phyloP scores from a whole-genome alignment of 441 rosid genomes.

The Geranium incanum region DNA sequence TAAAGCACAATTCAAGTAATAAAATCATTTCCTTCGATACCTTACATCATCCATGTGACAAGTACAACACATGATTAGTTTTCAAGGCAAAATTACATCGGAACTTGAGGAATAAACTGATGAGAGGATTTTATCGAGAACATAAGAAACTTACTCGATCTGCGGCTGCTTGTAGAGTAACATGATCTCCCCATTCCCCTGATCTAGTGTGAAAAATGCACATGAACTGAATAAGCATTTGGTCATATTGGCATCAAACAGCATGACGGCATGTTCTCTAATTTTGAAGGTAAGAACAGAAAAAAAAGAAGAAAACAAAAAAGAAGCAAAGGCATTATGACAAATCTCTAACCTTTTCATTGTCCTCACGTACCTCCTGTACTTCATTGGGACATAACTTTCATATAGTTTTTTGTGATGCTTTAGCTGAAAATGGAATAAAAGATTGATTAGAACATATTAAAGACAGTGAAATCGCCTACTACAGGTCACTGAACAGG shows the following conservation, averaged over 20 bases:
- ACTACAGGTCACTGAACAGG: no score
- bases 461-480: background rate
- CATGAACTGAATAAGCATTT: conserved; percentile 23
- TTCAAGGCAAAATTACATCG: no score
- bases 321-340: conserved; percentile 15
- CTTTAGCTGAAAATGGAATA: conserved; percentile 48
- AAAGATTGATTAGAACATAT: background rate
- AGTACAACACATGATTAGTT: no score
- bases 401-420: conserved; percentile 60
- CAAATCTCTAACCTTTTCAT: conserved; percentile 73
- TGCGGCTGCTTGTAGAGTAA: conserved; percentile 91
- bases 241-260: background rate
- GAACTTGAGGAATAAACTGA: no score
- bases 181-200: conserved; percentile 96
- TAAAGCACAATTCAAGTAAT: no score
- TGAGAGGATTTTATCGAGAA: no score
- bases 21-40: no score
- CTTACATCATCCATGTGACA: background rate
- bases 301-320: conserved; percentile 1
- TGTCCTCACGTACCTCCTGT: conserved; percentile 64
- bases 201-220: conserved; percentile 30
- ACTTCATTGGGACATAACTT: conserved; percentile 81
- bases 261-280: background rate
- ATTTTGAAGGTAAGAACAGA: conserved; percentile 18
- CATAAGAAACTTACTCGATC: conserved; percentile 49